Percentiles rank a stretch among this genome's conserved stretches.
phyloP scores from a whole-genome alignment of 305 asterid genomes.

The Andrographis paniculata region DNA sequence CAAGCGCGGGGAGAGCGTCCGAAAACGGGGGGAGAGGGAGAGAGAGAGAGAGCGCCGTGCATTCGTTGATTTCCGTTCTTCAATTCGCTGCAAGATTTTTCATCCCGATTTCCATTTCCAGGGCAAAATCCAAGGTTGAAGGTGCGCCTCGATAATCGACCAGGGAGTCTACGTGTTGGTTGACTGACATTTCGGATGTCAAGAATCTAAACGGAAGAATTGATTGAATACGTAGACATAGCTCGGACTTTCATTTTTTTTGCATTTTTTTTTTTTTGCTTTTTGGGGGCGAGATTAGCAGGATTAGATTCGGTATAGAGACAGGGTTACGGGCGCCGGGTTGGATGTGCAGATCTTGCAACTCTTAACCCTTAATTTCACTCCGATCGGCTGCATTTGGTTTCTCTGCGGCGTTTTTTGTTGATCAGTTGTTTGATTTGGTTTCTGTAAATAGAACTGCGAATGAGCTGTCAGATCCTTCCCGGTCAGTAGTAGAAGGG shows the following conservation, averaged over 20 bases:
- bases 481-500: conserved; percentile 55
- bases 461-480: conserved; percentile 58
- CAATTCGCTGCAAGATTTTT: conserved; percentile 27
- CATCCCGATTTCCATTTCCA: conserved; percentile 31
- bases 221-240: neutral
- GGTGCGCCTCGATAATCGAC: conserved; percentile 27
- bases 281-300: conserved; percentile 15
- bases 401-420: conserved; percentile 8
- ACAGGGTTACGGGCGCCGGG: conserved; percentile 11
- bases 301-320: conserved; percentile 21
- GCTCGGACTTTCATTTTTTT: conserved; percentile 23
- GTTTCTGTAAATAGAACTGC: conserved; percentile 21
- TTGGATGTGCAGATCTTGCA: conserved; percentile 51
- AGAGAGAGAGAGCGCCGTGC: conserved; percentile 17
- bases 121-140: conserved; percentile 40
- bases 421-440: conserved; percentile 1
- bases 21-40: conserved; percentile 35
- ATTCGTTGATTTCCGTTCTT: conserved; percentile 17
- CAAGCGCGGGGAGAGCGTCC: conserved; percentile 67
- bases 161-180: conserved; percentile 16
- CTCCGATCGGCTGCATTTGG: conserved; percentile 38
- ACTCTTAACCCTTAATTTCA: conserved; percentile 28
- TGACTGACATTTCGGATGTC: conserved; percentile 21
- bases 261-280: no score
- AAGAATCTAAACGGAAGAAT: no score